phyloP scores from a whole-genome alignment of 805 yeast species.

The Komagataella pastoris region DNA sequence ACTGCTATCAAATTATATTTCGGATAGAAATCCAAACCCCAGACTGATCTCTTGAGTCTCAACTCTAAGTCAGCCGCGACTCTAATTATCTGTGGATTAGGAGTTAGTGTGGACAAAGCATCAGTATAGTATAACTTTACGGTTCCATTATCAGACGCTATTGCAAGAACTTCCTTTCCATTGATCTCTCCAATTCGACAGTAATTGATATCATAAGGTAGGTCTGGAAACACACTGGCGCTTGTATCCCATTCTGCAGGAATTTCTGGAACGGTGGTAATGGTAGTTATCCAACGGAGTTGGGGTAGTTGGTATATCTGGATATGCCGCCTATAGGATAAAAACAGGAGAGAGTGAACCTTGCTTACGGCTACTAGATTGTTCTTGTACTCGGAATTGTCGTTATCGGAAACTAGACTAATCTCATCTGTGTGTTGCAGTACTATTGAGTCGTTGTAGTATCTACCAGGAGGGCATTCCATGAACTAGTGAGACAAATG shows the following conservation, averaged over 20 bases:
- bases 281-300: not conserved
- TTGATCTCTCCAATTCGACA: slow-evolving; percentile 24
- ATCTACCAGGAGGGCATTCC: not conserved
- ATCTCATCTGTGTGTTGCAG: not conserved
- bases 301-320: not conserved
- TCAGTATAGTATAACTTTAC: slow-evolving; percentile 23
- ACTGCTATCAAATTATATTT: slow-evolving; percentile 25
- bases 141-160: slow-evolving; percentile 44
- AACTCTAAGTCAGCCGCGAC: slow-evolving; percentile 12
- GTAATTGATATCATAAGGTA: slow-evolving; percentile 44
- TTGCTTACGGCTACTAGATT: not conserved
- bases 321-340: not conserved
- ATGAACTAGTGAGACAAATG: not conserved
- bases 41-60: slow-evolving; percentile 33
- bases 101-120: slow-evolving; percentile 9
- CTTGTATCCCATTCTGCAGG: not conserved
- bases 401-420: not conserved
- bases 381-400: slow-evolving; percentile 1
- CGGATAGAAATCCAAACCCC: slow-evolving; percentile 45
- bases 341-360: not conserved
- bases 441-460: not conserved
- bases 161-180: slow-evolving; percentile 28
- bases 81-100: slow-evolving; percentile 3
- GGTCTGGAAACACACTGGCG: slow-evolving; percentile 29
- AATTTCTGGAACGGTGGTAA: not conserved